These are phyloP conservation scores for Striga hermonthica DNA, from an alignment of 305 asterid genomes.

Conservation along the genomic window DNA sequence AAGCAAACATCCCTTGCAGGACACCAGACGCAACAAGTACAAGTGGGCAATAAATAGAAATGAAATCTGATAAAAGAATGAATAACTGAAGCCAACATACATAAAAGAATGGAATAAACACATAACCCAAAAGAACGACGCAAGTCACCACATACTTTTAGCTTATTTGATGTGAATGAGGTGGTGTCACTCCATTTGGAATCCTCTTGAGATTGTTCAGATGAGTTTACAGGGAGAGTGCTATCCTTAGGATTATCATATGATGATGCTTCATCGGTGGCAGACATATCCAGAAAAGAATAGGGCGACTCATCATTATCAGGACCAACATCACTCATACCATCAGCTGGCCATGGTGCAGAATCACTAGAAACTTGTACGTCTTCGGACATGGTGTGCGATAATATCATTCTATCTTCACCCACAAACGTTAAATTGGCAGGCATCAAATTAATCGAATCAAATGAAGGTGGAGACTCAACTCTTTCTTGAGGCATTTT, in stretches of 20 bases:
- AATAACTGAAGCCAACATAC: slow-evolving; percentile 16
- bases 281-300: slow-evolving; percentile 47
- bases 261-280: slow-evolving; percentile 45
- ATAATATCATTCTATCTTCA: slow-evolving; percentile 43
- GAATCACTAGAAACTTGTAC: slow-evolving; percentile 31
- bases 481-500: slow-evolving; percentile 57
- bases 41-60: slow-evolving; percentile 12
- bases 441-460: slow-evolving; percentile 72
- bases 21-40: slow-evolving; percentile 25
- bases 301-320: slow-evolving; percentile 82
- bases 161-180: slow-evolving; percentile 74
- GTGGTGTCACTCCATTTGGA: slow-evolving; percentile 84
- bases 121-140: not conserved
- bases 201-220: slow-evolving; percentile 43
- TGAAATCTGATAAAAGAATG: slow-evolving; percentile 11
- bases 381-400: slow-evolving; percentile 44
- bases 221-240: slow-evolving; percentile 26
- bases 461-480: slow-evolving; percentile 33
- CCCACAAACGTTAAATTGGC: slow-evolving; percentile 53
- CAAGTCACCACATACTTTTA: slow-evolving; percentile 28
- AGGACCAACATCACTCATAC: slow-evolving; percentile 23
- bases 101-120: slow-evolving; percentile 20
- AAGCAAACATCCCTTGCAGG: slow-evolving; percentile 9
- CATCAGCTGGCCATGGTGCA: not conserved
- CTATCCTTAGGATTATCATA: slow-evolving; percentile 32